Evolutionary conservation across 192 early-diverging fungal species (phyloP), one percentile per base, ranked within the genome.

Genomic region (Linnemannia zychae): DNA sequence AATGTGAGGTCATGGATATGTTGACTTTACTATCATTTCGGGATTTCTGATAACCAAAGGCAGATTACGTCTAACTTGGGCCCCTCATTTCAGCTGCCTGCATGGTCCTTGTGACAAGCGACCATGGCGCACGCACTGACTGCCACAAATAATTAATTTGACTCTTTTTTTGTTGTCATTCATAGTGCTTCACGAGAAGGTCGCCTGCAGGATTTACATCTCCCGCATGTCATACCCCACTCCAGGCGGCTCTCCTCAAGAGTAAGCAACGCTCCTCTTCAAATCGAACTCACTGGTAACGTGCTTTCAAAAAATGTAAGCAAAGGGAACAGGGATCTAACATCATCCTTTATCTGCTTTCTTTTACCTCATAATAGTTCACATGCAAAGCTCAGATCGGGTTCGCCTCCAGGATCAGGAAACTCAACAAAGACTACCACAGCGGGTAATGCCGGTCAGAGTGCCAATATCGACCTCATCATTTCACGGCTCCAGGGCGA

Each of bases 381-480:
- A 33, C 77, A 68, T 33, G 67, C 72, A 40, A 84, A 79, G 48
- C 40, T 66, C 47, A 74, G 53, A 53, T 71, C 72, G 18, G 50
- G 77, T 7, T 84, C 82, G 11, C 82, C 82, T 31, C 31, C 63
- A 40, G 72, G 71, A 46, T 74, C 52, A 65, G 72, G 71, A 1
- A 20, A 37, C 31, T 75, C 63, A 9, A 72, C 77, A 1, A 67
- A n/a, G 24, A 48, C 82, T 16, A 65, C 40, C 38, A 37, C 71
- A 22, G 69, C 18, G 16, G 53, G 24, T 1, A 28, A 52, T 22
- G 69, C 38, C 24, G 73, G 82, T 7, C 82, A 79, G 68, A 75
- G 82, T 24, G 67, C 72, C 18, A 84, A 84, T n/a, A 84, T 84
- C 66, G 82, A 84, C 67, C 73, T 85, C 46, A 79, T 85, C 83